Evolutionary conservation across 139 green algal genomes (phyloP), one percentile per base, ranked within the genome.

Genomic region (Deuterostichococcus epilithicus): DNA sequence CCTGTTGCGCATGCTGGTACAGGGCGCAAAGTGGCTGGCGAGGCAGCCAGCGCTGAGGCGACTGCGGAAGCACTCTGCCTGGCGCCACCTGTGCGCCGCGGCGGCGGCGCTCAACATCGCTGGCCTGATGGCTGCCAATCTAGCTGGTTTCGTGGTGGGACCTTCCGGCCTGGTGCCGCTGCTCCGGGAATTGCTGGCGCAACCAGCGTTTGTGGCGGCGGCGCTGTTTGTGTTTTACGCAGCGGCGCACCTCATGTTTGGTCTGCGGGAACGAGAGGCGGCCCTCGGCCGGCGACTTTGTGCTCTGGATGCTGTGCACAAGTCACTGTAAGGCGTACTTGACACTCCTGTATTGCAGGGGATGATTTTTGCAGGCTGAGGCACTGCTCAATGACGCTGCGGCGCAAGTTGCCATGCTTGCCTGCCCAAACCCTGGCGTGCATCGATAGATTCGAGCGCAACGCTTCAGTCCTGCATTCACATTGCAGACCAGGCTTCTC

Each of bases 231-330:
- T 84, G 13, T 86, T 94, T 63, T 96, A 90, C 44, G 91, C 76
- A n/a, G 89, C 88, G 1, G 85, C 76, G 0, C 90, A 95, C 37
- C 47, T 97, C 34, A 94, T 93, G 87, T 91, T 97, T 83, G 83
- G 78, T 39, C 65, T 90, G 58, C 68, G 88, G 35, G 77, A 85
- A n/a, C 36, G 30, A 26, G 83, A 90, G 39, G 52, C 52, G 28
- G 52, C 52, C 18, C 3, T 20, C 5, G 52, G 20, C 52, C 52
- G 52, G 3, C 52, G 52, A 20, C 10, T 28, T 13, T 63, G 52
- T 28, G 18, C 52, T n/a, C 18, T 63, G 20, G 52, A 63, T 28
- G 52, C 13, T 3, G 3, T 63, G 28, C 52, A 63, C 18, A 63
- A 63, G 52, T 5, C 52, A 5, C 13, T 63, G 28, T 63, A 63